A percentile compares a stretch with the other conserved stretches of the same genome.
These are phyloP conservation scores for Dendryphion nanum DNA, from an alignment of 2,329 filamentous ascomycete genomes.

Conservation along the genomic window DNA sequence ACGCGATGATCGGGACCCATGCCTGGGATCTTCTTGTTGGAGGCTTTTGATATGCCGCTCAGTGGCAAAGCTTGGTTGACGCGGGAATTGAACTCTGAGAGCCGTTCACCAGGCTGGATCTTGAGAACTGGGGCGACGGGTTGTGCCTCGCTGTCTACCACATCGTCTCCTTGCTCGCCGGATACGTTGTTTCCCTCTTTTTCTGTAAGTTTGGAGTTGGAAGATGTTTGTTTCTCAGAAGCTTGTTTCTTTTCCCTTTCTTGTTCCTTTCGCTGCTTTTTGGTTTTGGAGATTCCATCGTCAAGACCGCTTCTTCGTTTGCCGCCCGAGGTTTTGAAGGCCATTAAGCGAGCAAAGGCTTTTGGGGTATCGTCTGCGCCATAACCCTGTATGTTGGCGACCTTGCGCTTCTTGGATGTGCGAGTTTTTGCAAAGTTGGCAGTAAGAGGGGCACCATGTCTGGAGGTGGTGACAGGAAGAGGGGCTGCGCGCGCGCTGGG, in stretches of 20 bases:
- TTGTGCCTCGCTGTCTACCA: slow-evolving; percentile 23
- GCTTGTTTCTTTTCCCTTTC: slow-evolving; percentile 46
- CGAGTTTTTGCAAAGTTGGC: slow-evolving; percentile 13
- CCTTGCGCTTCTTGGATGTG: slow-evolving; percentile 32
- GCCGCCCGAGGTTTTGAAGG: slow-evolving; percentile 57
- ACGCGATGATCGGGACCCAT: slow-evolving; percentile 62
- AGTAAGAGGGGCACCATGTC: slow-evolving; percentile 28
- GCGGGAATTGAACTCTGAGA: slow-evolving; percentile 77
- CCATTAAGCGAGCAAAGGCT: slow-evolving; percentile 84
- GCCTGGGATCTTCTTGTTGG: slow-evolving; percentile 63
- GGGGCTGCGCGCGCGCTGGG: slow-evolving; percentile 60
- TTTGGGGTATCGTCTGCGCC: slow-evolving; percentile 78
- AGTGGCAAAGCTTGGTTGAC: slow-evolving; percentile 85
- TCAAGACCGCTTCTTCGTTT: slow-evolving; percentile 64
- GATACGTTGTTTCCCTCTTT: slow-evolving; percentile 13
- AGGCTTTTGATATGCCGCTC: slow-evolving; percentile 60
- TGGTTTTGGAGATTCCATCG: slow-evolving; percentile 51
- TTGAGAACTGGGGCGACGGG: slow-evolving; percentile 48
- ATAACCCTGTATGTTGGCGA: slow-evolving; percentile 50
- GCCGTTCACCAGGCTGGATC: slow-evolving; percentile 78
- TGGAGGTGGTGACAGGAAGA: slow-evolving; percentile 53
- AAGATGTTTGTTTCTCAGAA: neutral
- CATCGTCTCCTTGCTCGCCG: slow-evolving; percentile 12
- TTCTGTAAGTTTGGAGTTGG: slow-evolving; percentile 2
- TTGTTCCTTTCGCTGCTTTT: slow-evolving; percentile 15